Evolutionary conservation across 805 yeast species (phyloP), one percentile per base, ranked within the genome.

Genomic region (Kluyveromyces wickerhamii): DNA sequence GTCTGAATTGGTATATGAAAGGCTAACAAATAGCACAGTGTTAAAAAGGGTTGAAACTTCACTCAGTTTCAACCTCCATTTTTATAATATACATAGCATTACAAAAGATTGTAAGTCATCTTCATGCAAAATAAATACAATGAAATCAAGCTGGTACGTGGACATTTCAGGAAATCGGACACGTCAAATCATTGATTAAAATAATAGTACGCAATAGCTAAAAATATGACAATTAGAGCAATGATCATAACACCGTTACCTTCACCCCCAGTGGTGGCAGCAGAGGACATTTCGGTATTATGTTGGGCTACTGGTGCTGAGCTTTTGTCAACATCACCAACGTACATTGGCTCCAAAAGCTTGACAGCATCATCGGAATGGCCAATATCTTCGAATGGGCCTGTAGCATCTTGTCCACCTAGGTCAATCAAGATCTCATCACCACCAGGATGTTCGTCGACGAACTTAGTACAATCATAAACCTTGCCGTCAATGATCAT

Each of bases 341-440:
- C 71, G 47, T 72, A 66, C 54, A 86, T 65, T 26, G 72, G 75
- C 29, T 63, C 68, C 51, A 92, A 67, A 47, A 80, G 68, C 49
- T 80, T 92, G 48, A 78, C 77, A 26, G 99, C 97, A 47, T 88
- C 96, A 43, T 88, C 96, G 22, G 97, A 86, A 65, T 92, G 99
- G 22, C 99, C 99, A 56, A 92, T 88, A 51, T 89, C 96, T 6
- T 79, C 76, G 71, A 89, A 72, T 31, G 86, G 77, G 35, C 73
- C 74, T 7, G 96, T 84, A 38, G 87, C 88, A 56, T 86, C 95
- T 40, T 71, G 69, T 28, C 95, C 95, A 21, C 82, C 94, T 52
- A 76, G 71, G 47, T 84, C 94, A 33, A 74, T 60, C 38, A 85
- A 66, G 21, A 84, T 82, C 54, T 84, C 95, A 37, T 78, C 80